Evolutionary conservation across 2,329 filamentous ascomycete genomes (phyloP), one percentile per base, ranked within the genome.

Genomic region (Diaporthe caulivora): DNA sequence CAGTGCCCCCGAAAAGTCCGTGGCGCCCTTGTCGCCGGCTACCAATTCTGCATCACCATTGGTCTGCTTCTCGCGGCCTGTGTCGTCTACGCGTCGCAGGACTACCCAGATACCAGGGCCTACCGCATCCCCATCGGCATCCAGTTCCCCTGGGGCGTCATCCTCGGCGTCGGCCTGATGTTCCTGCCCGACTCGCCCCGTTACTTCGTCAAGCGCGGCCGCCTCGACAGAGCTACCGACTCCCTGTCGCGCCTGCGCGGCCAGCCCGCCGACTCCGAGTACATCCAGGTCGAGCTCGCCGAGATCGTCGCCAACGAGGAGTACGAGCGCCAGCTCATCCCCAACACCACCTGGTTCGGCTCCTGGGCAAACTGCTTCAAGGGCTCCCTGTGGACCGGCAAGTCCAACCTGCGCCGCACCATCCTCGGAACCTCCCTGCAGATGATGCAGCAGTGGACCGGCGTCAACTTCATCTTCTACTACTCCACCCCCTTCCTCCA

Each of bases 401-500:
- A 91, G 77, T 91, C 91, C 76, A 95, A 91, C 87, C 81, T 94
- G 72, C 92, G 92, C 79, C 90, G 91, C 77, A 92, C 92, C 34
- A 90, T 94, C 74, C 87, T 94, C 57, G 92, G 92, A 78, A 93
- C 90, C 57, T 92, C 91, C 34, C 86, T 94, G 44, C 92, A 94
- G 86, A 94, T 94, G 92, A 94, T 94, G 92, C 92, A 94, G 84
- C 92, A 94, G 84, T 90, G 87, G 86, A 95, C 94, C 34, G 94
- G 95, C 87, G 93, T 97, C 85, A 97, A 97, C 89, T 97, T 96
- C 85, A 94, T 97, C 87, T 97, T 95, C 87, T 94, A 94, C 86
- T 94, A 92, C 86, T 94, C 93, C 47, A 95, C 94, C 44, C 91
- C 93, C 74, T 97, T 97, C 91, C 93, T 97, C 86, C 84, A 93